phyloP scores from a whole-genome alignment of 2,329 filamentous ascomycete species.

The Talaromyces albobiverticillius region DNA sequence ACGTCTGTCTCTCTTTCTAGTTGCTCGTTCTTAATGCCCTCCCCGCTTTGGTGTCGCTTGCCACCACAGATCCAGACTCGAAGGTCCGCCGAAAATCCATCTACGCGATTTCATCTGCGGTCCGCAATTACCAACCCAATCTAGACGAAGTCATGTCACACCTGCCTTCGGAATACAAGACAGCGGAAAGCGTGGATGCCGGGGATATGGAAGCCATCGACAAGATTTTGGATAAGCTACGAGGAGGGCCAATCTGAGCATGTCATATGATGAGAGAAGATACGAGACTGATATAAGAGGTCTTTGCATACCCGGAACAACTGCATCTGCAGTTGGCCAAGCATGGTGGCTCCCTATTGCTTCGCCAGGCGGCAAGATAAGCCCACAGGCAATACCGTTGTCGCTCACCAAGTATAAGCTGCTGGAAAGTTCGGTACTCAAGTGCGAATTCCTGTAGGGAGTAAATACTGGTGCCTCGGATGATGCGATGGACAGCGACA shows the following conservation, averaged over 20 bases:
- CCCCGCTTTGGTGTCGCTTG: conserved; percentile 64
- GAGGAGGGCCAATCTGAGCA: conserved; percentile 38
- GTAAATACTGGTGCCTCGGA: not conserved
- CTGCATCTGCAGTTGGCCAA: not conserved
- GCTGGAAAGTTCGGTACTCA: not conserved
- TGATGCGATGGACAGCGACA: not conserved
- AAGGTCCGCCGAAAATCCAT: conserved; percentile 80
- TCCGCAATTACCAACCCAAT: conserved; percentile 83
- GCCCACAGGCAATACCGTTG: not conserved
- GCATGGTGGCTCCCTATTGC: too few species aligned
- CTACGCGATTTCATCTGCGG: conserved; percentile 79
- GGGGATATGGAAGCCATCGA: conserved; percentile 85
- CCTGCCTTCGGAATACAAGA: conserved; percentile 60
- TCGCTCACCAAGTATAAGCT: not conserved
- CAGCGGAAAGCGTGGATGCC: conserved; percentile 66
- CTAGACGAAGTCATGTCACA: conserved; percentile 64
- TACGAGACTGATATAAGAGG: not conserved
- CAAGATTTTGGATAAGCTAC: conserved; percentile 65
- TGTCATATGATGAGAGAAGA: not conserved
- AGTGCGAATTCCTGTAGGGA: not conserved
- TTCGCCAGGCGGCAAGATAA: not conserved
- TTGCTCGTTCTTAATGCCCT: conserved; percentile 64
- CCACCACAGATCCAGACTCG: conserved; percentile 57
- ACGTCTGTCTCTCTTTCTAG: conserved; percentile 25
- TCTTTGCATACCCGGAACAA: not conserved